Evolutionary conservation across 208 protist species (phyloP), one percentile per base, ranked within the genome.

Genomic region (Crithidia fasciculata): DNA sequence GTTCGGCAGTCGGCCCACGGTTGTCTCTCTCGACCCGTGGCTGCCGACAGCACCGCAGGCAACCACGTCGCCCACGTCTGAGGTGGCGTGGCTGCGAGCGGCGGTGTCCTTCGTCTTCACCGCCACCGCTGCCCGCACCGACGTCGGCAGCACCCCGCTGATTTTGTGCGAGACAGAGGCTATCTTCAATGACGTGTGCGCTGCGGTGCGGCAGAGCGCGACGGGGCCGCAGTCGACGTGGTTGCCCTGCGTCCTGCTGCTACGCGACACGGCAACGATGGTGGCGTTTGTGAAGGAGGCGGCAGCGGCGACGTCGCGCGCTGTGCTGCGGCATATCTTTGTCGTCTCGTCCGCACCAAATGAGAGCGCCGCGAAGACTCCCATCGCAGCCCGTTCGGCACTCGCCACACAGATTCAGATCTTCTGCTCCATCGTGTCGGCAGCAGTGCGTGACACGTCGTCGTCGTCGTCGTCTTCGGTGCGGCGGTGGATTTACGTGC

Each of bases 81-180:
- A 39, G 2, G 43, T 16, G 12, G 44, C 45, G 64, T 77, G 72
- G 72, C 44, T 77, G 64, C 13, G 55, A 9, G 45, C 40, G 4
- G 72, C 72, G 5, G 49, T 71, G 9, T 43, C 28, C 2, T 70
- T 66, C 37, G 72, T 76, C 16, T 76, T 70, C 63, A 62, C 44
- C 43, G 61, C 45, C 8, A 70, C 72, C 5, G 63, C 45, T 0
- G 72, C 64, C 2, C 64, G 72, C 57, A 58, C 44, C 7, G 63
- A 76, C 18, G 12, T 76, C 5, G 72, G 63, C 2, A 52, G 55
- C 15, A 43, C 70, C 7, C 72, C 72, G 4, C 52, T 78, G 10
- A 59, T 72, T 16, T 9, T 78, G 12, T 78, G 56, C 44, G 73
- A 72, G 19, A 61, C 64, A 10, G 43, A 69, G 12, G 39, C 15